Conservation (phyloP, 2,329 filamentous ascomycete species). For the Penicillium sp. region DNA sequence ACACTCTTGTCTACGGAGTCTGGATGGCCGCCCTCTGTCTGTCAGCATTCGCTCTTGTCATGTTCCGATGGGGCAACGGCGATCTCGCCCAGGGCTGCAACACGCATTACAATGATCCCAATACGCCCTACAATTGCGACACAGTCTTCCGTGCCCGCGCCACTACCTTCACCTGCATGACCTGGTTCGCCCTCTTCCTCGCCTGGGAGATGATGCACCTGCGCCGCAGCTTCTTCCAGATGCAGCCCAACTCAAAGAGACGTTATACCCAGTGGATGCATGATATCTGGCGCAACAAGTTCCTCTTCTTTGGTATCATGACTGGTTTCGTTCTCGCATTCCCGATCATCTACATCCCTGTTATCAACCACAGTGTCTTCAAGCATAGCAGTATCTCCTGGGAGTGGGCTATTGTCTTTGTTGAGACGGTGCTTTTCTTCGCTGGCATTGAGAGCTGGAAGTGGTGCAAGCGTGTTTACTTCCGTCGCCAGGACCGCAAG, state of each 20-base stretch:
- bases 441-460: slow-evolving; percentile 59
- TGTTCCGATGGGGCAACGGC: slow-evolving; percentile 55
- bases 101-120: slow-evolving; percentile 39
- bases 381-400: slow-evolving; percentile 57
- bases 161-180: slow-evolving; percentile 64
- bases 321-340: slow-evolving; percentile 51
- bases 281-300: slow-evolving; percentile 63
- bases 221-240: slow-evolving; percentile 64
- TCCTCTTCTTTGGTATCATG: slow-evolving; percentile 59
- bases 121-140: slow-evolving; percentile 43
- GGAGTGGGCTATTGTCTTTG: slow-evolving; percentile 63
- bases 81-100: slow-evolving; percentile 56
- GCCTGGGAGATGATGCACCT: slow-evolving; percentile 71
- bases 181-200: slow-evolving; percentile 67
- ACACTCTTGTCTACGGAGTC: slow-evolving; percentile 70
- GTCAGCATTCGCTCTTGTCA: slow-evolving; percentile 54
- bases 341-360: slow-evolving; percentile 59
- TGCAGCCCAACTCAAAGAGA: slow-evolving; percentile 55
- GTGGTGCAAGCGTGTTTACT: slow-evolving; percentile 53
- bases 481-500: slow-evolving; percentile 30
- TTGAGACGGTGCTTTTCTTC: slow-evolving; percentile 55
- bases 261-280: slow-evolving; percentile 59
- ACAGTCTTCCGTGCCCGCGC: slow-evolving; percentile 62
- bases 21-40: slow-evolving; percentile 67
- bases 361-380: slow-evolving; percentile 57